A percentile compares a stretch with the other conserved stretches of the same genome.
Evolutionary conservation across 2,329 filamentous ascomycete genomes (phyloP).

Genomic region (Calonectria pteridis): DNA sequence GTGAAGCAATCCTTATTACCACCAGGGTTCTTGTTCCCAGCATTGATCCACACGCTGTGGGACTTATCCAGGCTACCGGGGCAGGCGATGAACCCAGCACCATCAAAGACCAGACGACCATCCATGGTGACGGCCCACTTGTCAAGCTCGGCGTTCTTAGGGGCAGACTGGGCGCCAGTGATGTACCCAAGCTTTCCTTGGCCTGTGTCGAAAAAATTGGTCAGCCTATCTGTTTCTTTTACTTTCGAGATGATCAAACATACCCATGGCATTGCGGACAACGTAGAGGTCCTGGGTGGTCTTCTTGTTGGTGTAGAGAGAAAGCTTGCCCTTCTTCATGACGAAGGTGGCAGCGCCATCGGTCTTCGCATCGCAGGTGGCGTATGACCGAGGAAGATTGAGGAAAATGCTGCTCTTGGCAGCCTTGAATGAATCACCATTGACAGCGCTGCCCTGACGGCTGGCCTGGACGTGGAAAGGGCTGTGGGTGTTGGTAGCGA

Average conservation of each 20-base stretch:
- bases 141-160: conserved; percentile 58
- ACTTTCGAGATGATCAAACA: conserved; percentile 23
- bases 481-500: background rate
- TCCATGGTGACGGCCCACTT: conserved; percentile 60
- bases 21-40: conserved; percentile 50
- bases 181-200: conserved; percentile 67
- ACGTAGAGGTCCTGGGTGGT: conserved; percentile 63
- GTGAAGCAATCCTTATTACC: conserved; percentile 53
- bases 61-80: conserved; percentile 55
- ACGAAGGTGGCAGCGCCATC: conserved; percentile 62
- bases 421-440: conserved; percentile 61
- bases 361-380: conserved; percentile 59
- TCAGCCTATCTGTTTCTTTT: background rate
- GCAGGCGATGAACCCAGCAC: conserved; percentile 64
- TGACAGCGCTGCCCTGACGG: conserved; percentile 61
- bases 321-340: conserved; percentile 57
- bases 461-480: conserved; percentile 63
- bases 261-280: conserved; percentile 72
- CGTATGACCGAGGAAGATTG: conserved; percentile 57
- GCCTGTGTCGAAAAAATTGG: conserved; percentile 48
- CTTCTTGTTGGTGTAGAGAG: conserved; percentile 58
- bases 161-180: conserved; percentile 55
- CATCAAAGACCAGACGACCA: conserved; percentile 60
- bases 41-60: conserved; percentile 55
- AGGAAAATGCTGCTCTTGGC: conserved; percentile 57